Base-by-base conservation (phyloP, 306 rosid species). In the Cicer cuneatum region DNA sequence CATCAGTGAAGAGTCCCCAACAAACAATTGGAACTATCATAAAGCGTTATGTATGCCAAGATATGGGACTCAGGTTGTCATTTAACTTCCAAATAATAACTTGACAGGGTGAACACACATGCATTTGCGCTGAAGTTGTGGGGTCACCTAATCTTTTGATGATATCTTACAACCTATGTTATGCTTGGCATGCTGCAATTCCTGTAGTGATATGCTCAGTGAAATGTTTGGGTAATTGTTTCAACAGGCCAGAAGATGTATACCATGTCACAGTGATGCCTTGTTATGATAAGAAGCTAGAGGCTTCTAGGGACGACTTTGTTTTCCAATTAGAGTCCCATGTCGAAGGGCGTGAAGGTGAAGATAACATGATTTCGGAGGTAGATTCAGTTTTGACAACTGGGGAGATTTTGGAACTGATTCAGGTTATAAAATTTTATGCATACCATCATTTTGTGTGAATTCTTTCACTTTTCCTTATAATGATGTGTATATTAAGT, bases 241-340 rank as follows among this genome's bases (percentile, higher is more conserved):
- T 63, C 74, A 64, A 76, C 91, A 93, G 98, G 86, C 86, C 94
- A 41, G 97, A 82, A 7, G 95, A 93, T 73, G 80, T 91, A 66
- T 90, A 88, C 85, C 98, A 91, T 73, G 98, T 94, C 48, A 94
- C 97, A 2, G 91, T 94, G 62, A 94, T 94, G 98, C 98, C 98
- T 60, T 94, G 97, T 86, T 91, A 94, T 81, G 98, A 91, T 73
- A 94, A 91, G 83, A 94, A 91, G 83, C 98, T 94, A 65, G 98
- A 94, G 88, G 98, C 98, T 69, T 82, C 93, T 15, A 85, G 97
- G 80, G 97, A 91, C 76, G 98, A 94, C 83, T 91, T 94, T 58
- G 87, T 86, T 83, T 87, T 86, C 61, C 80, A 83, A 71, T 71
- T 66, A 35, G 96, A 88, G 65, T 72, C 89, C 38, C 72, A 29